Conservation (phyloP, 176 grass and related monocot genomes). For the Elymus sibiricus region DNA sequence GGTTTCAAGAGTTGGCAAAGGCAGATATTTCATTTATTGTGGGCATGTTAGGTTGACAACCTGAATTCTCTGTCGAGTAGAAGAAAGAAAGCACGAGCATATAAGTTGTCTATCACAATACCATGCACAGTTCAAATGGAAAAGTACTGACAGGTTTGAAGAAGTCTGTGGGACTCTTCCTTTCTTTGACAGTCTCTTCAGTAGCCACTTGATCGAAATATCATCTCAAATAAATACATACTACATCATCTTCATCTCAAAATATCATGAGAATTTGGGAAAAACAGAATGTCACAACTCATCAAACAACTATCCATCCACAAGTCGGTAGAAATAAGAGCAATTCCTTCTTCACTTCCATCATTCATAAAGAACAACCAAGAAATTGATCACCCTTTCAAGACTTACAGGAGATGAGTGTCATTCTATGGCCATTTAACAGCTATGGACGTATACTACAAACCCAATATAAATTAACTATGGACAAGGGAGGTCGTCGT, state of each 20-base stretch:
- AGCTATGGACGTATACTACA: neutral
- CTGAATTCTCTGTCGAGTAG: no score
- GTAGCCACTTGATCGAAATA: no score
- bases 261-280: neutral
- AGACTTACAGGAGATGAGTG: neutral
- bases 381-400: neutral
- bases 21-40: no score
- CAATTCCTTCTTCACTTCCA: slow-evolving; percentile 5
- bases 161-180: no score
- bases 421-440: slow-evolving; percentile 15
- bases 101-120: no score
- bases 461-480: slow-evolving; percentile 21
- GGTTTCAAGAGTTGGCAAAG: neutral
- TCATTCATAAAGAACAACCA: neutral
- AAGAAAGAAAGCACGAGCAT: no score
- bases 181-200: no score
- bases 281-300: neutral
- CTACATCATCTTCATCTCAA: neutral
- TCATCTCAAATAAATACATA: no score
- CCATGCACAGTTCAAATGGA: no score
- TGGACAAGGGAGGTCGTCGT: neutral
- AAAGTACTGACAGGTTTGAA: no score
- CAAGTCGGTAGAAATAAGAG: neutral
- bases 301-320: neutral
- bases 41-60: no score